Evolutionary conservation across 768 basidiomycete genomes (phyloP), one percentile per base, ranked within the genome.

Genomic region (Panellus pusillus): DNA sequence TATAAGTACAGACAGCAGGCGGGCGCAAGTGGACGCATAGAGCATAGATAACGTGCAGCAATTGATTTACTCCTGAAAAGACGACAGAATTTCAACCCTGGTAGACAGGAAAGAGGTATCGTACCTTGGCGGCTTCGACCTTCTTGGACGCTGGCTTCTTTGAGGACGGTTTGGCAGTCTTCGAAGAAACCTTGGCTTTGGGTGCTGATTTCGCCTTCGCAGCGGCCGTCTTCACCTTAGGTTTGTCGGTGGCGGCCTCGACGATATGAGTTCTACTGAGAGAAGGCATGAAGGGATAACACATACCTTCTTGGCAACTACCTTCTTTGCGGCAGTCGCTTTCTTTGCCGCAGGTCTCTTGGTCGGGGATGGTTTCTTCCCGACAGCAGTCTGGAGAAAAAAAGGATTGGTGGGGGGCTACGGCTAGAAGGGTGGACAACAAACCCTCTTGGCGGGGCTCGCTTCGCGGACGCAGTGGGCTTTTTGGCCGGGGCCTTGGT

Each of bases 131-230:
- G 6, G 48, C 18, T 29, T 43, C 31, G 24, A 50, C 49, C 29
- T 64, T 58, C 61, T 65, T 68, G 11, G 70, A 64, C 12, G 67
- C 64, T n/a, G 69, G 65, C 55, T 73, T 74, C 47, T 60, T 67
- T 28, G 63, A 57, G 11, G 68, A 57, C 19, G 65, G 60, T 45
- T 67, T 71, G 27, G 65, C 58, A 24, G 49, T 52, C 29, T 55
- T 59, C n/a, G 35, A 24, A 2, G 57, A 24, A 27, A 48, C 44
- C 18, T 54, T 58, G 44, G 37, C 44, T 8, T 44, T 15, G n/a
- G 51, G 14, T 13, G 56, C 58, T 6, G 68, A 62, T 47, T 70
- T 66, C 36, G 64, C 63, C 54, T 74, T 50, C 7, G 50, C 20
- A 13, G 51, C 17, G 17, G 56, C 58, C 6, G 68, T 63, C 49